phyloP scores from a whole-genome alignment of 2,329 filamentous ascomycete species.

The Pseudogymnoascus sp. region DNA sequence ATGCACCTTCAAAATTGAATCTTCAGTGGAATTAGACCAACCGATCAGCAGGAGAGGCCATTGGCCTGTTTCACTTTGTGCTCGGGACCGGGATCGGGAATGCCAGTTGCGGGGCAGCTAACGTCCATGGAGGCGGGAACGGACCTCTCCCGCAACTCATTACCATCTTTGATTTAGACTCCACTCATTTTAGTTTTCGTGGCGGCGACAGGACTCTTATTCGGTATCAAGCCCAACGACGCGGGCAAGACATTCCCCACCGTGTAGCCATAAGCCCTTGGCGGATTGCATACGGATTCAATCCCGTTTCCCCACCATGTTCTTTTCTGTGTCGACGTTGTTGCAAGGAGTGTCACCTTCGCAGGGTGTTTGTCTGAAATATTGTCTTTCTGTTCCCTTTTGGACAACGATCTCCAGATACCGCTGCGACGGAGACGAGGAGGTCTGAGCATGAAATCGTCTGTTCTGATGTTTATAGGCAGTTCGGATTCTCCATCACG shows the following conservation, averaged over 20 bases:
- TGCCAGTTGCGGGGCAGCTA: background rate
- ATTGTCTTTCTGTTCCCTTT: conserved; percentile 3
- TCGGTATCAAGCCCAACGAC: background rate
- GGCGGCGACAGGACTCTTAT: background rate
- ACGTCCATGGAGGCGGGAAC: background rate
- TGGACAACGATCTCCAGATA: conserved; percentile 4
- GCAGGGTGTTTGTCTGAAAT: conserved; percentile 1
- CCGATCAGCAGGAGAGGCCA: background rate
- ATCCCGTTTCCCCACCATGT: background rate
- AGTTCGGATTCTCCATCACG: background rate
- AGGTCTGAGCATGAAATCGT: background rate
- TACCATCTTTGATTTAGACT: background rate
- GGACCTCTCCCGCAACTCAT: background rate
- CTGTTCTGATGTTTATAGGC: conserved; percentile 7
- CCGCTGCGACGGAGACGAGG: background rate
- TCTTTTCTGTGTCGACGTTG: background rate
- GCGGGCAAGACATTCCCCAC: background rate
- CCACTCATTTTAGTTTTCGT: background rate
- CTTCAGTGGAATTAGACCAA: background rate
- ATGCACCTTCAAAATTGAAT: background rate
- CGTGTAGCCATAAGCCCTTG: background rate
- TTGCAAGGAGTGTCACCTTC: background rate
- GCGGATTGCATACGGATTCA: background rate
- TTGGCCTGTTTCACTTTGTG: background rate
- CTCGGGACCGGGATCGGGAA: background rate